Conservation (phyloP, 768 basidiomycete species). For the Floccularia luteovirens region DNA sequence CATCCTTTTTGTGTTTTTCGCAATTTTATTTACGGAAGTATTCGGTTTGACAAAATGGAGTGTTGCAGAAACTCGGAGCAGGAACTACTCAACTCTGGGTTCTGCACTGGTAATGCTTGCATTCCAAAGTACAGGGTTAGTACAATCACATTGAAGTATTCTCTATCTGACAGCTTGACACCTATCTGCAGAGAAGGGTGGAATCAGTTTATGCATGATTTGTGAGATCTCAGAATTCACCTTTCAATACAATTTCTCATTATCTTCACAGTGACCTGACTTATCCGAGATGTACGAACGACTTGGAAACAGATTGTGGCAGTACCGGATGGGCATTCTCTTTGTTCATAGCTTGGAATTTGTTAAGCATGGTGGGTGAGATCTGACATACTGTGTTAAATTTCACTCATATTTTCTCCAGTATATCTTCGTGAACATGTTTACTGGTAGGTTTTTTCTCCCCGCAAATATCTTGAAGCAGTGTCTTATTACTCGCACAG, state of each 20-base stretch:
- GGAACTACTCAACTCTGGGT: constrained; percentile 77
- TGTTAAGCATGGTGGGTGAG: constrained; percentile 79
- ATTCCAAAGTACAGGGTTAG: constrained; percentile 90
- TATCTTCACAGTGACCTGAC: constrained; percentile 47
- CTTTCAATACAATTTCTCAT: not conserved
- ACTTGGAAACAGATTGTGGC: constrained; percentile 79
- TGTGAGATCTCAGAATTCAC: constrained; percentile 35
- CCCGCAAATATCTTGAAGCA: not conserved
- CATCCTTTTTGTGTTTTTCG: constrained; percentile 85
- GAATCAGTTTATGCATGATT: constrained; percentile 98
- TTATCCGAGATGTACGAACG: constrained; percentile 78
- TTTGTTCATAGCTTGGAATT: constrained; percentile 91
- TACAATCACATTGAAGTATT: constrained; percentile 7
- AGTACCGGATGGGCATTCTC: constrained; percentile 76
- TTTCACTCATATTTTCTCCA: constrained; percentile 18
- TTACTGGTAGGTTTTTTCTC: constrained; percentile 54
- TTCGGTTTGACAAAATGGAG: constrained; percentile 89
- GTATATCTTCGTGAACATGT: constrained; percentile 97
- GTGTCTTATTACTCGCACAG: constrained; percentile 18
- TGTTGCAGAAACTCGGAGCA: constrained; percentile 53
- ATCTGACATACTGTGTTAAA: not conserved
- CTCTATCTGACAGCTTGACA: constrained; percentile 7
- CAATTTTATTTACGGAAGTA: constrained; percentile 81
- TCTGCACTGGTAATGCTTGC: constrained; percentile 82
- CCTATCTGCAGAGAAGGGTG: constrained; percentile 68